These are phyloP conservation scores for Peribolospora kevripleyi DNA, from an alignment of 768 basidiomycete species.

Conservation along the genomic window DNA sequence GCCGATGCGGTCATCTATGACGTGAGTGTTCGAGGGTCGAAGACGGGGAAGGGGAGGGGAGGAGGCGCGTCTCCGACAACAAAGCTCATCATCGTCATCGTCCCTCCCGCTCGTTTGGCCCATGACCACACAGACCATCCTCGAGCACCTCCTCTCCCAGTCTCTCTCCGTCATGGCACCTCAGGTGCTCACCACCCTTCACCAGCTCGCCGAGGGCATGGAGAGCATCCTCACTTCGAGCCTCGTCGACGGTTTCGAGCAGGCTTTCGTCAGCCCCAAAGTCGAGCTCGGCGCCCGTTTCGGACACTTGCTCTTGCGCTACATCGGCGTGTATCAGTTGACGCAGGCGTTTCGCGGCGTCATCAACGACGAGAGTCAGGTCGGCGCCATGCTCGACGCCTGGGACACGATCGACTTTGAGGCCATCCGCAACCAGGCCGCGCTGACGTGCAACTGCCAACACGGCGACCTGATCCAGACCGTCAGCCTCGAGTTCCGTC, in stretches of 20 bases:
- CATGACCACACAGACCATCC: too few relatives aligned
- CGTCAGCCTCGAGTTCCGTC: slow-evolving; percentile 61
- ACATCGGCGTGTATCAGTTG: too few relatives aligned
- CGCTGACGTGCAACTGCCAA: slow-evolving; percentile 74
- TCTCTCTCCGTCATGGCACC: too few relatives aligned
- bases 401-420: slow-evolving; percentile 80
- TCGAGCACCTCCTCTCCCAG: too few relatives aligned
- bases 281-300: slow-evolving; percentile 75
- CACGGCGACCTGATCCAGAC: slow-evolving; percentile 72
- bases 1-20: too few relatives aligned
- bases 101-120: too few relatives aligned
- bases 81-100: too few relatives aligned
- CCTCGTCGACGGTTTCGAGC: slow-evolving; percentile 59
- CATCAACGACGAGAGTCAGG: slow-evolving; percentile 63
- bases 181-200: slow-evolving; percentile 41
- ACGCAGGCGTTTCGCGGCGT: slow-evolving; percentile 76
- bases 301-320: slow-evolving; percentile 45
- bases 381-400: slow-evolving; percentile 63
- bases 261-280: slow-evolving; percentile 78
- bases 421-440: slow-evolving; percentile 77
- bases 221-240: slow-evolving; percentile 43
- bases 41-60: too few relatives aligned
- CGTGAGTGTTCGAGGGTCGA: too few relatives aligned
- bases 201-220: slow-evolving; percentile 72
- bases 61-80: too few relatives aligned